These are phyloP conservation scores for Phytophthora rubi DNA, from an alignment of 352 stramenopile genomes.

Conservation along the genomic window DNA sequence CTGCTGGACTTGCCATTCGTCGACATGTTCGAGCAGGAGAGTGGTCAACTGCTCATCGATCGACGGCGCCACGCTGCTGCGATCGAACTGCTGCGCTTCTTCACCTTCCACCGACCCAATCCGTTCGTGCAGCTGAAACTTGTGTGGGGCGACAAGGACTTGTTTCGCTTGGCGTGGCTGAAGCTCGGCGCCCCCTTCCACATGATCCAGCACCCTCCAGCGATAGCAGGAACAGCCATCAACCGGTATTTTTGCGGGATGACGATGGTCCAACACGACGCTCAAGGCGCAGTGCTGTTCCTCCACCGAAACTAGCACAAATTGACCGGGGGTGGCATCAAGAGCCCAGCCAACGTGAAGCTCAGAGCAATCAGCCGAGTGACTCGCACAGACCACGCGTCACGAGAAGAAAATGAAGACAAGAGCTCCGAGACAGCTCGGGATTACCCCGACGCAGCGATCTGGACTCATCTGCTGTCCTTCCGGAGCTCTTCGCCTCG, in stretches of 20 bases:
- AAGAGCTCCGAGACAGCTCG: background rate
- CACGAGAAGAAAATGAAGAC: conserved; percentile 17
- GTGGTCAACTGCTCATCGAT: conserved; percentile 60
- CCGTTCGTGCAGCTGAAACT: conserved; percentile 45
- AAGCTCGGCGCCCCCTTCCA: conserved; percentile 50
- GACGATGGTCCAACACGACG: conserved; percentile 57
- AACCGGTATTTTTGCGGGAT: conserved; percentile 67
- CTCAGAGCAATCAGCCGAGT: background rate
- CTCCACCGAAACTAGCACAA: conserved; percentile 68
- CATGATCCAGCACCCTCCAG: conserved; percentile 49
- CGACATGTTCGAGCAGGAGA: conserved; percentile 74
- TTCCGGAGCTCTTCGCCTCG: conserved; percentile 52
- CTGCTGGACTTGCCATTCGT: conserved; percentile 50
- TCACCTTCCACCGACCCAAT: conserved; percentile 39
- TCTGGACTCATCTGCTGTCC: conserved; percentile 73
- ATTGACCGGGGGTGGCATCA: conserved; percentile 25
- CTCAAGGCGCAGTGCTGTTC: conserved; percentile 43
- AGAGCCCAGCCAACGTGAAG: conserved; percentile 15
- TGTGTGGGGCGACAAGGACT: conserved; percentile 63
- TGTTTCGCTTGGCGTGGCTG: conserved; percentile 65
- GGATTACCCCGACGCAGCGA: conserved; percentile 47
- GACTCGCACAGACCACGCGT: background rate
- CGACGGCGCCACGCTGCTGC: conserved; percentile 36
- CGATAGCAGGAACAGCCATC: conserved; percentile 47
- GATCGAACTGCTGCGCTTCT: conserved; percentile 51